Percentiles rank a stretch among this genome's conserved stretches.
Evolutionary conservation across 1,284 basidiomycete species (phyloP).

Genomic region (Rhodotorula mucilaginosa): DNA sequence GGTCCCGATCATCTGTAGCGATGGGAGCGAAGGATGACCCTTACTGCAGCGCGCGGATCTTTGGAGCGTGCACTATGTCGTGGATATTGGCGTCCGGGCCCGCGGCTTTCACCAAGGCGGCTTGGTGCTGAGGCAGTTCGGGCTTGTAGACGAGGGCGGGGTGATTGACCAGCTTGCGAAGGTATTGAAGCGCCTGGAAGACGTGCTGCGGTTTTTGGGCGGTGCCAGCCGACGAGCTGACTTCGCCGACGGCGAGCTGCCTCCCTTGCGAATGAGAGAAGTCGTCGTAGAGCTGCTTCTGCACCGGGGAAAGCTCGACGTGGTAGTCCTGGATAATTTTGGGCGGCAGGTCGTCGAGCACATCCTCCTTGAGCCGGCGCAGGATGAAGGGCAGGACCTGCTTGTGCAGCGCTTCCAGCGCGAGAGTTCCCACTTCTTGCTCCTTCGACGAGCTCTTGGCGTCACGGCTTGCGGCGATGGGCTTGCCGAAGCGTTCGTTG

Average conservation of each 20-base stretch:
- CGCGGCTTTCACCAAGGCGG: conserved; percentile 59
- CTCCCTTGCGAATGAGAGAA: conserved; percentile 70
- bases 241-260: conserved; percentile 58
- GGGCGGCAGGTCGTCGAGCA: conserved; percentile 90
- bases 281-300: conserved; percentile 90
- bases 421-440: conserved; percentile 87
- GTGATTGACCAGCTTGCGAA: conserved; percentile 97
- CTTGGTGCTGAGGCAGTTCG: conserved; percentile 58
- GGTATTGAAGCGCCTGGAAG: conserved; percentile 94
- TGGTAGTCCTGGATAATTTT: conserved; percentile 99
- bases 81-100: conserved; percentile 52
- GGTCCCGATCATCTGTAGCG: neutral
- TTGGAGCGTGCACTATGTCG: conserved; percentile 89
- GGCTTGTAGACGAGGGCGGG: conserved; percentile 82
- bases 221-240: conserved; percentile 49
- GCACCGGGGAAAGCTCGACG: conserved; percentile 91
- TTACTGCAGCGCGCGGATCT: conserved; percentile 83
- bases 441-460: conserved; percentile 84
- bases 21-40: conserved; percentile 43
- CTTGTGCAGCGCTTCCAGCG: conserved; percentile 94
- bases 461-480: conserved; percentile 90
- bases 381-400: conserved; percentile 98
- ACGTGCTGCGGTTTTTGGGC: conserved; percentile 69
- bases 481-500: conserved; percentile 93
- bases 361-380: conserved; percentile 95